phyloP scores from a whole-genome alignment of 2,329 filamentous ascomycete genomes.

The Penicillium freii region DNA sequence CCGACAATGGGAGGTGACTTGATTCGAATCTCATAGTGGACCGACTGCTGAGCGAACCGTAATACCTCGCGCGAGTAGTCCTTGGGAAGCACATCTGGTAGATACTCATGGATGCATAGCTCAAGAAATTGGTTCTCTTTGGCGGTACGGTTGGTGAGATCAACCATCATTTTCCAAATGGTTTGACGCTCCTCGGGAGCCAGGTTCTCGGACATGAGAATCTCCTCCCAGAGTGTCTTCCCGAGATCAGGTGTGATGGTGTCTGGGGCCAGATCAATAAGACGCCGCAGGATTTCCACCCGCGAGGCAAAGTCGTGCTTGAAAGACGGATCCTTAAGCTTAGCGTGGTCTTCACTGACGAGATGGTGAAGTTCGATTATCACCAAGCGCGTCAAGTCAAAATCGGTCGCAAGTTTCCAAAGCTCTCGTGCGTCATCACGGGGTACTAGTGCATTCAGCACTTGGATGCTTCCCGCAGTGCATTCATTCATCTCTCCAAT shows the following conservation, averaged over 20 bases:
- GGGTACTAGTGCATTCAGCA: slow-evolving; percentile 51
- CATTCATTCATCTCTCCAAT: slow-evolving; percentile 62
- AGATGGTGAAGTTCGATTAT: slow-evolving; percentile 64
- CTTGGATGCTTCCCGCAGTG: slow-evolving; percentile 71
- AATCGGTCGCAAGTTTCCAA: slow-evolving; percentile 57
- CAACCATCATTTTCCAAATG: slow-evolving; percentile 68
- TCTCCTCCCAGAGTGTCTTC: slow-evolving; percentile 65
- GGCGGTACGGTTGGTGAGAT: slow-evolving; percentile 27
- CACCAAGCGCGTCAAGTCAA: slow-evolving; percentile 61
- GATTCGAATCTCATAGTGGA: slow-evolving; percentile 56
- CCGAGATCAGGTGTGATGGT: slow-evolving; percentile 63
- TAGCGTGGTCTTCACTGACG: slow-evolving; percentile 43
- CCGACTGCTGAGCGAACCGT: slow-evolving; percentile 44
- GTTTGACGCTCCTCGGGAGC: slow-evolving; percentile 60
- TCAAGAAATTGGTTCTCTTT: slow-evolving; percentile 43
- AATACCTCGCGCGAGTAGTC: slow-evolving; percentile 42
- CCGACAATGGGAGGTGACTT: slow-evolving; percentile 49
- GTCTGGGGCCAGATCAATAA: slow-evolving; percentile 62
- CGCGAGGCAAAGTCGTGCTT: slow-evolving; percentile 52
- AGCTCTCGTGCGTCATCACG: slow-evolving; percentile 52
- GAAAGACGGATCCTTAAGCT: slow-evolving; percentile 40
- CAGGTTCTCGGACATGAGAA: slow-evolving; percentile 65
- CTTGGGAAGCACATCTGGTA: slow-evolving; percentile 40
- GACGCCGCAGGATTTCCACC: slow-evolving; percentile 56
- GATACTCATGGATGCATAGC: slow-evolving; percentile 44